Base-by-base conservation (phyloP, 176 grass and related monocot species). In the Cenchrus americanus region DNA sequence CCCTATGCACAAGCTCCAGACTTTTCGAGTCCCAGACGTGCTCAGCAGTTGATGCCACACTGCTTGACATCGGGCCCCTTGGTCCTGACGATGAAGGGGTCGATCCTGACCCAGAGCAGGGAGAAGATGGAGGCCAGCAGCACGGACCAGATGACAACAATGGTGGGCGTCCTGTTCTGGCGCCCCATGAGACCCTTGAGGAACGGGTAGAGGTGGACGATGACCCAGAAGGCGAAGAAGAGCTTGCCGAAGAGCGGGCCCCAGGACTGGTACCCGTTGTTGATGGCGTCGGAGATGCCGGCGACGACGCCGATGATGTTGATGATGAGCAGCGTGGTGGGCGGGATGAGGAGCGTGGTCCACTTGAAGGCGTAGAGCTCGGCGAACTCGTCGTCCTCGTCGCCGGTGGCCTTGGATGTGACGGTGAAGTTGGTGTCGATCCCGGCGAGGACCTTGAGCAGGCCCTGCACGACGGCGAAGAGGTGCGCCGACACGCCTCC, bases 351-450 rank as follows among this genome's bases (percentile, higher is more conserved):
- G 57, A 97, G 95, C 30, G 92, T 97, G 72, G 96, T 99, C 96
- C 96, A 96, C 85, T 99, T 99, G 91, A 99, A 99, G 37, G 86
- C 75, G 75, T 99, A 99, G 46, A 99, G 93, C 66, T 99, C 97
- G 0, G 87, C 93, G 53, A 86, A 99, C 58, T 93, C 90, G 18
- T 92, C 91, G 49, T 79, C 83, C 57, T 96, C 93, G 78, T 94
- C 95, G 2, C 87, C 90, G 0, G 89, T 94, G 24, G 91, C 91
- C 87, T 99, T 96, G 75, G 97, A 99, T 0, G 97, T 99, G 89
- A 99, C 93, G 15, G 93, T 99, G 86, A 99, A 99, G 83, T 92
- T 96, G 13, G 97, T 96, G 71, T 99, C 93, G 24, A 99, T 96
- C 0, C 93, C 96, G 5, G 89, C 97, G 0, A 99, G 83, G 6